Evolutionary conservation across 768 basidiomycete species (phyloP).

Genomic region (Boletus insuetus): DNA sequence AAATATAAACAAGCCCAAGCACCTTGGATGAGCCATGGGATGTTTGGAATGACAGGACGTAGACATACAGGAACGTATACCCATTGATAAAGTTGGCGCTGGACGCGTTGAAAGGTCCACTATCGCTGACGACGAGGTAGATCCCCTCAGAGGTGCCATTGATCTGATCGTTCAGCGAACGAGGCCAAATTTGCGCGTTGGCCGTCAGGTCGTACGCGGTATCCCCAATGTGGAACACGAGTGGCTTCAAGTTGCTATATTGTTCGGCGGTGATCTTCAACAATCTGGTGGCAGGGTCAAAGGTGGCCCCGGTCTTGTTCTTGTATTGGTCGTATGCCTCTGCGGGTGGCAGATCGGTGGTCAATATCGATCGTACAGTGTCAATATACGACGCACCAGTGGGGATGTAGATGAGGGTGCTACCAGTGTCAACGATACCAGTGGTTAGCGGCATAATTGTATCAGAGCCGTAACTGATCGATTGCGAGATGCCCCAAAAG

Average conservation of each 20-base stretch:
- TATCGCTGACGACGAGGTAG: background rate
- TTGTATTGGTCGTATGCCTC: background rate
- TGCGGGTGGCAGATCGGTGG: background rate
- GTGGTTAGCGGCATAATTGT: background rate
- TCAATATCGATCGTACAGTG: no score
- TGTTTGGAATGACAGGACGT: background rate
- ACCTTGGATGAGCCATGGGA: background rate
- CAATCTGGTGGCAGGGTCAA: background rate
- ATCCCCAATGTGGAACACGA: background rate
- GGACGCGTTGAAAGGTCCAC: fast-evolving
- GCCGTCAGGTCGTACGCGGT: background rate
- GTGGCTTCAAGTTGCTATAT: background rate
- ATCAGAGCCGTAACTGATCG: background rate
- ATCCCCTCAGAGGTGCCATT: background rate
- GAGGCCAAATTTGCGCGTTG: background rate
- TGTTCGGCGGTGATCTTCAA: background rate
- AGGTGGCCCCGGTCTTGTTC: background rate
- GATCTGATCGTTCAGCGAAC: background rate
- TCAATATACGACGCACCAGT: background rate
- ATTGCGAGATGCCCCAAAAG: background rate
- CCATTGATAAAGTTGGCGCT: background rate
- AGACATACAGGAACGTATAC: background rate
- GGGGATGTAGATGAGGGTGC: background rate
- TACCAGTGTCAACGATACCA: background rate
- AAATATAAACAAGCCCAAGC: background rate